Conservation (phyloP, 2,329 filamentous ascomycete genomes). For the Colletotrichum sp. region DNA sequence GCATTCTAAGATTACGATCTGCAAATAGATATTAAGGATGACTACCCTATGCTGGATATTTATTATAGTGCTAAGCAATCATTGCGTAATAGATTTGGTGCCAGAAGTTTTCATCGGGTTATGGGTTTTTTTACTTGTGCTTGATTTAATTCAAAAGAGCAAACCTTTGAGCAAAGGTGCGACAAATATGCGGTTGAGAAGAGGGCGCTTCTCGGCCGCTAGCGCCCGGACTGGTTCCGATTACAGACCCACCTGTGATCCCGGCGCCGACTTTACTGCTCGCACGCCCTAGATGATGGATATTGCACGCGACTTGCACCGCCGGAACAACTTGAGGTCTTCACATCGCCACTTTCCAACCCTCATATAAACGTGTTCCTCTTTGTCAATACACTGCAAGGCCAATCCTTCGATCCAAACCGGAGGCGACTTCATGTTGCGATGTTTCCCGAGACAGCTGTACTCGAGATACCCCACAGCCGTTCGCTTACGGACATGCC, state of each 20-base stretch:
- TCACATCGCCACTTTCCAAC: background rate
- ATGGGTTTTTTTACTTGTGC: too few relatives aligned
- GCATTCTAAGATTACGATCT: too few relatives aligned
- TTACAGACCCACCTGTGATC: background rate
- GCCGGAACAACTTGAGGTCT: background rate
- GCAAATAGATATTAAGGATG: too few relatives aligned
- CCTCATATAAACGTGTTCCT: fast-evolving
- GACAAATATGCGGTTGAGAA: background rate
- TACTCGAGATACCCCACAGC: fast-evolving
- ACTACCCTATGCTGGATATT: fast-evolving
- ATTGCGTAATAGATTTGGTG: too few relatives aligned
- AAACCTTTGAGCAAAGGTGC: background rate
- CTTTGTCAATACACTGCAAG: background rate
- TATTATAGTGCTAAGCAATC: background rate
- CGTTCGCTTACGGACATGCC: background rate
- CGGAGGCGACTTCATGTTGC: background rate
- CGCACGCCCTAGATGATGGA: too few relatives aligned
- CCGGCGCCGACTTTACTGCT: background rate
- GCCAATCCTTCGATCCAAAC: background rate
- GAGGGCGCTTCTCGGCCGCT: background rate
- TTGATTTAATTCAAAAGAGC: background rate
- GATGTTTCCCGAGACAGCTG: background rate
- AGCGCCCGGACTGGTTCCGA: background rate
- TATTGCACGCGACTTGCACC: too few relatives aligned
- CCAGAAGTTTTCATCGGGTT: too few relatives aligned